Conservation (phyloP, 2,329 filamentous ascomycete species). For the Xylariales sp. region DNA sequence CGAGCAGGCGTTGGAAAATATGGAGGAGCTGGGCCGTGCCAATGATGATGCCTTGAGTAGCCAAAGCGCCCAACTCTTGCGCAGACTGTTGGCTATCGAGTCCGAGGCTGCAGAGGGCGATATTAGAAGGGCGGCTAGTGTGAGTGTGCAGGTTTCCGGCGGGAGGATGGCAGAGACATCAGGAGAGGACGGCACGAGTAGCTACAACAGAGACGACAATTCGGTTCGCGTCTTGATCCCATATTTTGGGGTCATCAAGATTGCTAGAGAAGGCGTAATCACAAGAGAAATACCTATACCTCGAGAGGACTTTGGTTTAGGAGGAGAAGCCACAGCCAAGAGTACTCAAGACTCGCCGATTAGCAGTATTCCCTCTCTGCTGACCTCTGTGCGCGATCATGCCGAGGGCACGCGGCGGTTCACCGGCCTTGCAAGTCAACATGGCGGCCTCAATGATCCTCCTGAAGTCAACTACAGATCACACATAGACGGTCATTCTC, state of each 20-base stretch:
- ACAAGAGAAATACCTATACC: neutral
- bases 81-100: slow-evolving; percentile 23
- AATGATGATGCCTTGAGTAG: slow-evolving; percentile 23
- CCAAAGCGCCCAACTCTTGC: slow-evolving; percentile 22
- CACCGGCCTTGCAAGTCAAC: too few species aligned
- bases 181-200: slow-evolving; percentile 10
- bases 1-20: slow-evolving; percentile 5
- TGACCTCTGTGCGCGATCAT: too few species aligned
- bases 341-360: neutral
- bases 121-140: slow-evolving; percentile 4
- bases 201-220: slow-evolving; percentile 1
- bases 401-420: too few species aligned
- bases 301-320: neutral
- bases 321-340: neutral
- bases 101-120: slow-evolving; percentile 22
- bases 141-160: slow-evolving; percentile 1
- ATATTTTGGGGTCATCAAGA: slow-evolving; percentile 33
- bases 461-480: too few species aligned
- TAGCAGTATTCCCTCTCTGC: neutral
- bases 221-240: slow-evolving; percentile 34
- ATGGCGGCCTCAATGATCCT: too few species aligned
- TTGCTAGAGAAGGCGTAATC: neutral
- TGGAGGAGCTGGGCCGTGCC: slow-evolving; percentile 13
- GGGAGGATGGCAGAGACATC: too few species aligned
- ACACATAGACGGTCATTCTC: too few species aligned